These are phyloP conservation scores for Pseudonitzschia multistriata DNA, from an alignment of 108 stramenopile genomes.

Conservation along the genomic window DNA sequence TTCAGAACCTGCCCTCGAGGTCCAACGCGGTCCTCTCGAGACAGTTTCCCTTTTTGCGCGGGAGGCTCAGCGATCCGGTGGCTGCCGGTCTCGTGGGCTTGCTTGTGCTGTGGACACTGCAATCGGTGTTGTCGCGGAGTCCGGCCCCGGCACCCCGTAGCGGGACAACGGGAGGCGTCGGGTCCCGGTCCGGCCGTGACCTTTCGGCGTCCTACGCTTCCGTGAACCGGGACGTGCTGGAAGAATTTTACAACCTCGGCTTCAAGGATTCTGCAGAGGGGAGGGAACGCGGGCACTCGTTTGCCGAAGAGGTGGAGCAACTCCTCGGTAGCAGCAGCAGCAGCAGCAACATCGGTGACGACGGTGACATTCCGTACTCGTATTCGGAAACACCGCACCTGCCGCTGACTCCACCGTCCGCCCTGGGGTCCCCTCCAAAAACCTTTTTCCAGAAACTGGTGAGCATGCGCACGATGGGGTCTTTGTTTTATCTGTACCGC, in stretches of 20 bases:
- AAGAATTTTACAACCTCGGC: constrained; percentile 51
- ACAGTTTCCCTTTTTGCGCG: constrained; percentile 27
- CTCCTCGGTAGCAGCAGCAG: not conserved
- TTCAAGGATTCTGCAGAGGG: constrained; percentile 47
- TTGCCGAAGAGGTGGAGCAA: constrained; percentile 17
- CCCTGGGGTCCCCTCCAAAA: not conserved
- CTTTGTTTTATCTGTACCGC: constrained; percentile 34
- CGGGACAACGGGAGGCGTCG: not conserved
- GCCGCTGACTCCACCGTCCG: not conserved
- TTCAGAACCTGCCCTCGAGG: constrained; percentile 32
- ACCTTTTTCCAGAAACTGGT: constrained; percentile 7
- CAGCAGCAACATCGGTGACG: not conserved
- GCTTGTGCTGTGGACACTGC: constrained; percentile 18
- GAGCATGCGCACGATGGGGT: constrained; percentile 25
- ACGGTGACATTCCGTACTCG: not conserved
- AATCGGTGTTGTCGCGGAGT: constrained; percentile 10
- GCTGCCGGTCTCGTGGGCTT: constrained; percentile 27
- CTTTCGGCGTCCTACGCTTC: not conserved
- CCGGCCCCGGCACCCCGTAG: not conserved
- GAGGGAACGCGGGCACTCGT: constrained; percentile 32
- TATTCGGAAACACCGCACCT: constrained; percentile 4
- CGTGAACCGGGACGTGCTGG: constrained; percentile 16
- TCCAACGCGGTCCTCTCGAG: constrained; percentile 18
- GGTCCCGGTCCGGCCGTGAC: not conserved
- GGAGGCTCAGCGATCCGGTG: constrained; percentile 22